These are phyloP conservation scores for Sindora glabra DNA, from an alignment of 306 rosid species.

Conservation along the genomic window DNA sequence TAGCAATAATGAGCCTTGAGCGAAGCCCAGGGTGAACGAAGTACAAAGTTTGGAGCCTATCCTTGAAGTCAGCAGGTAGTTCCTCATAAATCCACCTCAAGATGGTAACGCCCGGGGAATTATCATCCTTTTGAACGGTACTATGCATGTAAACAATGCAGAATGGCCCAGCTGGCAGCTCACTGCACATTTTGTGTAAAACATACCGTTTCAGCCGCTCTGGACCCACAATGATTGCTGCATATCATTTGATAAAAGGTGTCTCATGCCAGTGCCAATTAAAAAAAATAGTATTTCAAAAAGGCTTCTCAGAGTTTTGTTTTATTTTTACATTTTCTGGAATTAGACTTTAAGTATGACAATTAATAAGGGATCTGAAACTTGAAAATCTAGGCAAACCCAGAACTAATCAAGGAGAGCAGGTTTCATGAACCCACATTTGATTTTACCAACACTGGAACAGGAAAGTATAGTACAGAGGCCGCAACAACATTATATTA, in stretches of 20 bases:
- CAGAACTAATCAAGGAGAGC: too few relatives aligned
- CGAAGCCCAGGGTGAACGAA: too few relatives aligned
- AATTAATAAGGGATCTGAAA: too few relatives aligned
- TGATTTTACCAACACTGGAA: too few relatives aligned
- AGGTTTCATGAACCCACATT: too few relatives aligned
- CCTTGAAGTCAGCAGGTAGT: slow-evolving; percentile 39
- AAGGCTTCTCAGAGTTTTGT: too few relatives aligned
- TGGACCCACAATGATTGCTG: slow-evolving; percentile 68
- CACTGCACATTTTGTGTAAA: slow-evolving; percentile 62
- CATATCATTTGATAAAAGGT: slow-evolving; percentile 16
- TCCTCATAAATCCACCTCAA: neutral
- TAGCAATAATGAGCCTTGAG: too few relatives aligned
- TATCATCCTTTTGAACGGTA: slow-evolving; percentile 80
- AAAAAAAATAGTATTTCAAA: neutral
- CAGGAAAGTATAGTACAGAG: too few relatives aligned
- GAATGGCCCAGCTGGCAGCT: slow-evolving; percentile 65
- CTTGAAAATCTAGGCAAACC: too few relatives aligned
- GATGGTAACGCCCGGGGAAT: slow-evolving; percentile 60
- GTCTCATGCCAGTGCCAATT: neutral
- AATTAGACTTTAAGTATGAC: too few relatives aligned
- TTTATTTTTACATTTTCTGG: too few relatives aligned
- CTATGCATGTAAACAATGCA: slow-evolving; percentile 79
- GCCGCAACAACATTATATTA: too few relatives aligned
- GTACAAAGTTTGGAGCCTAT: neutral
- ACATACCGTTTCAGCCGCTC: slow-evolving; percentile 81